Evolutionary conservation across 2,329 filamentous ascomycete genomes (phyloP).

Genomic region (Aspergillus arachidicola): DNA sequence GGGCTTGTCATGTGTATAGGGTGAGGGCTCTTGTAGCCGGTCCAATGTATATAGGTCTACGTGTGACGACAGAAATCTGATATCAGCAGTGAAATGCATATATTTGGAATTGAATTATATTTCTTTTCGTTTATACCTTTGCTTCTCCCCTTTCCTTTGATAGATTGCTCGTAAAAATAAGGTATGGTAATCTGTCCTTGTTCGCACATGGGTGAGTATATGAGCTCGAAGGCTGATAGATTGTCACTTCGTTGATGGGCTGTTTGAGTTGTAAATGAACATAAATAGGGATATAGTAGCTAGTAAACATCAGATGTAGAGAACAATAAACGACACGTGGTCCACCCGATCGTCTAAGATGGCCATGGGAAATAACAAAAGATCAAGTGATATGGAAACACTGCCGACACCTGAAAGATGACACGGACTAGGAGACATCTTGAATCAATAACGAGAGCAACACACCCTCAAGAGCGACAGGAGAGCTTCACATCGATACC

Average conservation of each 20-base stretch:
- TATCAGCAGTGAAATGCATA: neutral
- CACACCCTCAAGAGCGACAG: neutral
- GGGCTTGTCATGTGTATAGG: neutral
- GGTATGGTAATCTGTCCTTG: neutral
- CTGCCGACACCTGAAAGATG: neutral
- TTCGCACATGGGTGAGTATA: neutral
- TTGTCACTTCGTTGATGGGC: neutral
- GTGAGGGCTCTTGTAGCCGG: neutral
- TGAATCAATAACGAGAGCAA: neutral
- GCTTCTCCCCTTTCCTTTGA: neutral
- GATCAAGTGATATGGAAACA: too few species aligned
- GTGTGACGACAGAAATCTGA: neutral
- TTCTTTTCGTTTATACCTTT: neutral
- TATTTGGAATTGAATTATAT: neutral
- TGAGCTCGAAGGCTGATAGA: neutral
- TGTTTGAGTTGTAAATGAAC: neutral
- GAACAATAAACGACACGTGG: neutral
- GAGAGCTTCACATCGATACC: slow-evolving; percentile 52
- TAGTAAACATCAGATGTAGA: neutral
- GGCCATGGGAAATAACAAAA: neutral
- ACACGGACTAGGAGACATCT: neutral
- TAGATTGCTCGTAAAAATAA: neutral
- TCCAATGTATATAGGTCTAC: neutral
- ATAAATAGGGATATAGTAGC: neutral
- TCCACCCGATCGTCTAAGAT: neutral